Conservation (phyloP, 192 early-diverging fungal species). For the Allomyces arbusculus region DNA sequence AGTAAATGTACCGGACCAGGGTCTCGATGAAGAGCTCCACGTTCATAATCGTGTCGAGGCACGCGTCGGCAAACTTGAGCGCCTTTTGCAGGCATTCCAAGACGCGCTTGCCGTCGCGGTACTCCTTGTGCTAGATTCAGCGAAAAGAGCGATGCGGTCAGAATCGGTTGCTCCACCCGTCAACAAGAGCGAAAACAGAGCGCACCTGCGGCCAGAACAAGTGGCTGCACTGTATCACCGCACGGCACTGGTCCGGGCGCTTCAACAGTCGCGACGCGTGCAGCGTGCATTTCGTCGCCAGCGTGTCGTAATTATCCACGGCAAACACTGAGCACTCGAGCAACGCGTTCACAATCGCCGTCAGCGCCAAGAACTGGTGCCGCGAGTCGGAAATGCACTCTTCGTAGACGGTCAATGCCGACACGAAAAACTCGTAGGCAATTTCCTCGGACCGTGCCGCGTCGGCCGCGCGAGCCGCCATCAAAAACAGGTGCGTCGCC, state of each 20-base stretch:
- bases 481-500: slow-evolving; percentile 53
- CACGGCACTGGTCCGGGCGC: slow-evolving; percentile 84
- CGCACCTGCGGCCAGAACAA: slow-evolving; percentile 66
- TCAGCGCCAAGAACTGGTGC: slow-evolving; percentile 76
- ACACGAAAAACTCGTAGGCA: slow-evolving; percentile 90
- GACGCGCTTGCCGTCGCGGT: slow-evolving; percentile 72
- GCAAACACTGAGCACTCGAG: slow-evolving; percentile 63
- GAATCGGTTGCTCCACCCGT: not conserved
- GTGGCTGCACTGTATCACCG: slow-evolving; percentile 60
- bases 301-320: slow-evolving; percentile 82
- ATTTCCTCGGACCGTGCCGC: slow-evolving; percentile 76
- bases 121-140: slow-evolving; percentile 7
- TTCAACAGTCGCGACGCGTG: slow-evolving; percentile 79
- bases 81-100: slow-evolving; percentile 84
- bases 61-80: slow-evolving; percentile 81
- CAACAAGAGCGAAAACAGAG: not conserved
- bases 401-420: slow-evolving; percentile 90
- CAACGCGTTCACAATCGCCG: slow-evolving; percentile 67
- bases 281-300: slow-evolving; percentile 74
- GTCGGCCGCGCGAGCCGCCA: slow-evolving; percentile 69
- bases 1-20: slow-evolving; percentile 83
- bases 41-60: slow-evolving; percentile 73
- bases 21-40: slow-evolving; percentile 95
- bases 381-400: slow-evolving; percentile 83
- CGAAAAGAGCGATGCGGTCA: too few species aligned